Conservation (phyloP, 208 protist species). For the Herpetomonas tarakana region DNA sequence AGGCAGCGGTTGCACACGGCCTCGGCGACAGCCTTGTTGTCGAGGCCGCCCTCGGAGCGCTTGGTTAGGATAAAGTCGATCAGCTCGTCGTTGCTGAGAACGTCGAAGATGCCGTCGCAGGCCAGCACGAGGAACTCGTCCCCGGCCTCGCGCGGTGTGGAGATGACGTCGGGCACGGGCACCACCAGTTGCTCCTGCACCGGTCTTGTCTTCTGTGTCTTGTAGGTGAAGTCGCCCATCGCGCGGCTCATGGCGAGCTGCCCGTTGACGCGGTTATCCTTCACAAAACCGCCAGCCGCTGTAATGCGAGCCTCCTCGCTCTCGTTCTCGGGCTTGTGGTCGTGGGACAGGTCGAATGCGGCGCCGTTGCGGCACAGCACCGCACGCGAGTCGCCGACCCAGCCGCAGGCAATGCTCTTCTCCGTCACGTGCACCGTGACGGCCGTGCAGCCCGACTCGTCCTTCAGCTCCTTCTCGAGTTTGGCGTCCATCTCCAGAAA, state of each 20-base stretch:
- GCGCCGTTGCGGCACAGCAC: constrained; percentile 78
- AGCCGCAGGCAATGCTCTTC: constrained; percentile 79
- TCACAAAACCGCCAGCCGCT: constrained; percentile 81
- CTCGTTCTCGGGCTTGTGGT: constrained; percentile 90
- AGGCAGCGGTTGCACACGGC: constrained; percentile 68
- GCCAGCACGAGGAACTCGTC: constrained; percentile 77
- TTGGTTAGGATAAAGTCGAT: constrained; percentile 42
- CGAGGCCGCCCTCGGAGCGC: constrained; percentile 9
- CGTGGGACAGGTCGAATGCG: constrained; percentile 77
- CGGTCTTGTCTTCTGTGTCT: constrained; percentile 41
- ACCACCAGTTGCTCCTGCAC: constrained; percentile 75
- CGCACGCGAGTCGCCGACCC: constrained; percentile 90
- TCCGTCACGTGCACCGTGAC: constrained; percentile 67
- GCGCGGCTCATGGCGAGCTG: constrained; percentile 93
- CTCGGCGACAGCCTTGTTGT: constrained; percentile 51
- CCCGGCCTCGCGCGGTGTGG: constrained; percentile 26
- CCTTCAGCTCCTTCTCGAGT: constrained; percentile 35
- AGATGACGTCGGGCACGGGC: constrained; percentile 60
- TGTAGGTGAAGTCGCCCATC: constrained; percentile 94
- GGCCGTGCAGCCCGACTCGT: constrained; percentile 77
- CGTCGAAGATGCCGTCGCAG: constrained; percentile 92
- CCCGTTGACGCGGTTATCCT: constrained; percentile 93
- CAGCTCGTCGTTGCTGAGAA: constrained; percentile 80
- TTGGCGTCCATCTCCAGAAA: constrained; percentile 72
- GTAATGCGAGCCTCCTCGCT: constrained; percentile 80